A percentile compares a stretch with the other conserved stretches of the same genome.
phyloP scores from a whole-genome alignment of 495 filamentous ascomycete species.

The Wilcoxina mikolae region DNA sequence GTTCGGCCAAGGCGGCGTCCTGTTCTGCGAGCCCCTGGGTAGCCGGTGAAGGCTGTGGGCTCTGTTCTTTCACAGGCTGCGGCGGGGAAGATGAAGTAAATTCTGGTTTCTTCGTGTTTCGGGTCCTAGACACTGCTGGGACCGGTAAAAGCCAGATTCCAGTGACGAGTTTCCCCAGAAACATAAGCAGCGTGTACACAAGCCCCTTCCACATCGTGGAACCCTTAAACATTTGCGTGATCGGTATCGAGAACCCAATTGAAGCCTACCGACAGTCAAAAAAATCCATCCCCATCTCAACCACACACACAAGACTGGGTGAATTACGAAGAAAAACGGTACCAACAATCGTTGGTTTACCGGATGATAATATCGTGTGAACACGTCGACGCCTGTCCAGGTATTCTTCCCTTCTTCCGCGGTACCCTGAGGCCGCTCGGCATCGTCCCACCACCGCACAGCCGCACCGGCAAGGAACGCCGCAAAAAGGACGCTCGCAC shows the following conservation, averaged over 20 bases:
- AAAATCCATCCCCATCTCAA: too few species aligned
- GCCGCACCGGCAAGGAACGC: slow-evolving; percentile 43
- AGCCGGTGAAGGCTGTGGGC: too few species aligned
- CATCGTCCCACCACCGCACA: slow-evolving; percentile 41
- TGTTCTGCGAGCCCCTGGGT: too few species aligned
- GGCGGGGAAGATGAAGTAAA: too few species aligned
- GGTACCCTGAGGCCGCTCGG: neutral
- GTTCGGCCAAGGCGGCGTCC: neutral
- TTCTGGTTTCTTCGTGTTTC: too few species aligned
- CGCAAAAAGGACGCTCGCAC: slow-evolving; percentile 44
- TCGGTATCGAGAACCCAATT: slow-evolving; percentile 66
- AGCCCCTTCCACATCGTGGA: slow-evolving; percentile 55
- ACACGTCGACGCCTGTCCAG: slow-evolving; percentile 36
- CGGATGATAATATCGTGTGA: slow-evolving; percentile 41
- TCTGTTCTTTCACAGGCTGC: too few species aligned
- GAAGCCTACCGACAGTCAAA: too few species aligned
- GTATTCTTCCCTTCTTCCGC: neutral
- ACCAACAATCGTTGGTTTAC: slow-evolving; percentile 43
- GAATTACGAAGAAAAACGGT: slow-evolving; percentile 65
- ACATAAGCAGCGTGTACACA: slow-evolving; percentile 57
- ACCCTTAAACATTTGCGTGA: slow-evolving; percentile 51
- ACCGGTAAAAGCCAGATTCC: slow-evolving; percentile 50
- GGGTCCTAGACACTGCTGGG: neutral
- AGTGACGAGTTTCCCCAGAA: slow-evolving; percentile 46
- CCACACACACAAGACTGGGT: slow-evolving; percentile 32